Evolutionary conservation across 495 filamentous ascomycete genomes (phyloP).

Genomic region (Geoglossum glabrum): DNA sequence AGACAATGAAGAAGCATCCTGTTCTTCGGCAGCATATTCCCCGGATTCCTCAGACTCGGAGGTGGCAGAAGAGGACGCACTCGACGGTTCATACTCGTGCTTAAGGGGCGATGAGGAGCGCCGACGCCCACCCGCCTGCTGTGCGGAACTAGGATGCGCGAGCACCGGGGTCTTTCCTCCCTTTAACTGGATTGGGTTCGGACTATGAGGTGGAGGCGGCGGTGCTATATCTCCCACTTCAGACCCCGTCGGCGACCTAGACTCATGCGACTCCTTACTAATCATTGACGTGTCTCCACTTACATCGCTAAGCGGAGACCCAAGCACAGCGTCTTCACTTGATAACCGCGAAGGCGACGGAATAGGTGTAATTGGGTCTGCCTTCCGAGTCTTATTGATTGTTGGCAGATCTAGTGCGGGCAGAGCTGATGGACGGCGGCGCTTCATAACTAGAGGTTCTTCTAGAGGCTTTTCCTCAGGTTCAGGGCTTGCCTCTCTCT

Average conservation of each 20-base stretch:
- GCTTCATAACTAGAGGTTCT: conserved; percentile 15
- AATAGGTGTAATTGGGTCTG: conserved; percentile 18
- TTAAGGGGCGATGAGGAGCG: conserved; percentile 87
- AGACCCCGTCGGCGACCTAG: conserved; percentile 6
- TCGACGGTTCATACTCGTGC: conserved; percentile 92
- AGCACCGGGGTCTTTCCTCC: conserved; percentile 30
- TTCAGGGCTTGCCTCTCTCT: background rate
- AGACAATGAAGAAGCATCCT: conserved; percentile 15
- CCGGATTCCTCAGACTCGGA: conserved; percentile 23
- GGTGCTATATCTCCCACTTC: conserved; percentile 24
- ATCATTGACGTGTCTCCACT: background rate
- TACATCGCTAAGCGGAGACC: background rate
- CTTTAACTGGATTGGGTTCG: conserved; percentile 28
- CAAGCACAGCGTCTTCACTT: background rate
- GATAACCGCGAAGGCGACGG: background rate
- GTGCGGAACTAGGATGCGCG: conserved; percentile 18
- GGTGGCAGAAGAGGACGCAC: conserved; percentile 29
- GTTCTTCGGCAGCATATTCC: conserved; percentile 10
- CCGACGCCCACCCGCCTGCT: conserved; percentile 21
- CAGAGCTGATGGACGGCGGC: conserved; percentile 34
- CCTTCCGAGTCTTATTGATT: conserved; percentile 35
- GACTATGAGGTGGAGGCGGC: conserved; percentile 31
- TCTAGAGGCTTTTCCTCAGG: background rate
- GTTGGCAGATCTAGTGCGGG: conserved; percentile 34
- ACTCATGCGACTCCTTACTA: background rate